Evolutionary conservation across 352 stramenopile species (phyloP).

Genomic region (Pythium phragmitis): DNA sequence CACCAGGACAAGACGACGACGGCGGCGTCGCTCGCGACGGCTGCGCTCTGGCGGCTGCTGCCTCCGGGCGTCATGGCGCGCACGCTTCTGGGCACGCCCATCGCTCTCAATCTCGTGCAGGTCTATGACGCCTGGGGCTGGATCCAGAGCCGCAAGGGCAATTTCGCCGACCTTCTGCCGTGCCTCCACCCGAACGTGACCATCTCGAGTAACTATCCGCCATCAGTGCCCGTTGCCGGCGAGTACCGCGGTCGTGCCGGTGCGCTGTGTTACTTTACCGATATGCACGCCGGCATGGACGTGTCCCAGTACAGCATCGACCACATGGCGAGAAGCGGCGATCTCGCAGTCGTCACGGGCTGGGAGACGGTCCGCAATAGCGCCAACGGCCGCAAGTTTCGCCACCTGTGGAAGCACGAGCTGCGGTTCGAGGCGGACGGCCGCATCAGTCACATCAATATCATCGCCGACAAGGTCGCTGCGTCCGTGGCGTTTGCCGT

Average conservation of each 20-base stretch:
- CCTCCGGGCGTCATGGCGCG: conserved; percentile 31
- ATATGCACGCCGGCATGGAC: conserved; percentile 69
- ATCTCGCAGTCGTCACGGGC: conserved; percentile 76
- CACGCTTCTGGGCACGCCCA: conserved; percentile 56
- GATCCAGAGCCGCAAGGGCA: conserved; percentile 72
- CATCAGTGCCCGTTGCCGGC: conserved; percentile 61
- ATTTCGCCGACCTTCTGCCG: conserved; percentile 76
- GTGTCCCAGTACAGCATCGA: conserved; percentile 69
- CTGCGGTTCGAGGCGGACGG: conserved; percentile 78
- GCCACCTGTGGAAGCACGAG: conserved; percentile 83
- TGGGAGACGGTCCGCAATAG: conserved; percentile 75
- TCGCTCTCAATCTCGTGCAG: conserved; percentile 56
- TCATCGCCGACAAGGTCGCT: conserved; percentile 80
- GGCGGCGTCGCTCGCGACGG: conserved; percentile 17
- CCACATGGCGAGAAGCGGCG: conserved; percentile 62
- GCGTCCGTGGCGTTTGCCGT: conserved; percentile 74
- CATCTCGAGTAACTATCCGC: conserved; percentile 76
- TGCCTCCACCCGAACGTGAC: conserved; percentile 77
- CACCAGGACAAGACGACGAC: conserved; percentile 9
- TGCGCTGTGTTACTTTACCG: conserved; percentile 69
- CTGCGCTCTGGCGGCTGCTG: conserved; percentile 33
- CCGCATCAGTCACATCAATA: conserved; percentile 82
- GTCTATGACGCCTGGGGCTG: conserved; percentile 78
- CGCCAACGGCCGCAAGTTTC: conserved; percentile 67
- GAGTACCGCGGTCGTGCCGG: conserved; percentile 67